Evolutionary conservation across 768 basidiomycete species (phyloP).

Genomic region (Naganishia vaughanmartiniae): DNA sequence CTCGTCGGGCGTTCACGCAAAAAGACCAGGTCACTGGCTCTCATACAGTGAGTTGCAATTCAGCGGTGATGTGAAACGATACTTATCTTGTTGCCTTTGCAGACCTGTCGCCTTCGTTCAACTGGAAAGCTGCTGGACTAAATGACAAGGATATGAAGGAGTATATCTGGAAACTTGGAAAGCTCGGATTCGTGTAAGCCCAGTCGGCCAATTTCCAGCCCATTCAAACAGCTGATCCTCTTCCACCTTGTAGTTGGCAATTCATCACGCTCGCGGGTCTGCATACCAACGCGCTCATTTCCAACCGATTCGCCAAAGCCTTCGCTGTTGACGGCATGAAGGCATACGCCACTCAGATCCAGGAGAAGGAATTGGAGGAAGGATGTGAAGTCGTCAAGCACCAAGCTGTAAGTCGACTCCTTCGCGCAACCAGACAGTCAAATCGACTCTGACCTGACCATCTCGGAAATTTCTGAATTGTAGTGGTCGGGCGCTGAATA

Average conservation of each 20-base stretch:
- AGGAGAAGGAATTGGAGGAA: constrained; percentile 85
- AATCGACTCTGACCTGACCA: constrained; percentile 39
- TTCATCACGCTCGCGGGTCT: constrained; percentile 97
- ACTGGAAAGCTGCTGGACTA: constrained; percentile 75
- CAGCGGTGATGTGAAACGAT: not conserved
- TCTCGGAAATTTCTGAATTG: constrained; percentile 26
- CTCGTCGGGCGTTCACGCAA: constrained; percentile 70
- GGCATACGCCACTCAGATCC: constrained; percentile 93
- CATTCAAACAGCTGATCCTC: not conserved
- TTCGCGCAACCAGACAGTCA: constrained; percentile 39
- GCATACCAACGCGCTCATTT: constrained; percentile 96
- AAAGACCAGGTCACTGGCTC: constrained; percentile 80
- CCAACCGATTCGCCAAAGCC: constrained; percentile 81
- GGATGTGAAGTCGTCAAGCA: constrained; percentile 96
- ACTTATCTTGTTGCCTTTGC: not conserved
- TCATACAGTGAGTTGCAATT: constrained; percentile 61
- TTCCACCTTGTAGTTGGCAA: constrained; percentile 60
- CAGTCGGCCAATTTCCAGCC: not conserved
- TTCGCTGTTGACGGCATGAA: constrained; percentile 97
- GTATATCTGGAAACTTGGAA: constrained; percentile 61
- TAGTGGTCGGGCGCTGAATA: constrained; percentile 96
- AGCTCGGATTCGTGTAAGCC: constrained; percentile 82
- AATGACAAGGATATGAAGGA: constrained; percentile 77
- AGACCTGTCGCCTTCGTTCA: constrained; percentile 80
- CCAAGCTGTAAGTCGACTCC: constrained; percentile 63